These are phyloP conservation scores for Chlorella sorokiniana DNA, from an alignment of 139 green algal species.

Conservation along the genomic window DNA sequence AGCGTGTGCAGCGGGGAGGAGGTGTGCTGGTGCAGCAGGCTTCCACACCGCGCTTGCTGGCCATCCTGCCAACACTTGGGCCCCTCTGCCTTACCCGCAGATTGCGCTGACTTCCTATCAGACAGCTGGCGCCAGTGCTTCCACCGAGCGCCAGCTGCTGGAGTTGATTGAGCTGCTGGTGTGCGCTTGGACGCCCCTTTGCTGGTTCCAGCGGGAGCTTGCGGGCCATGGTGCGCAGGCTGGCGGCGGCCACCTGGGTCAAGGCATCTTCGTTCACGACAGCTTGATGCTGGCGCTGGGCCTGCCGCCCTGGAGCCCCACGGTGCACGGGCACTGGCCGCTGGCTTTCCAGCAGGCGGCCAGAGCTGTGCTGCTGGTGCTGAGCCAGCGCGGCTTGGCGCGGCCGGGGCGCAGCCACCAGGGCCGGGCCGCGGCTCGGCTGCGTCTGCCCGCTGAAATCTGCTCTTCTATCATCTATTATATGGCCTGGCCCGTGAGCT, in stretches of 20 bases:
- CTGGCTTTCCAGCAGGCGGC: background rate
- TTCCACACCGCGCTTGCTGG: background rate
- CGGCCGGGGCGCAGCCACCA: background rate
- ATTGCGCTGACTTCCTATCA: background rate
- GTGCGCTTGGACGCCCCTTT: background rate
- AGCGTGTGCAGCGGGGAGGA: too few relatives aligned
- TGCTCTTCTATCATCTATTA: background rate
- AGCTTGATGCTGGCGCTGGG: background rate
- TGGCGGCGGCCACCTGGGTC: background rate
- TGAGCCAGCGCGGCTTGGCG: background rate
- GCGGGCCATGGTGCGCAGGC: background rate
- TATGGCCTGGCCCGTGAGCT: background rate
- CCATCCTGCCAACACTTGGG: background rate
- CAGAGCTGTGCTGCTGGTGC: background rate
- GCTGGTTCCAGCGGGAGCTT: background rate
- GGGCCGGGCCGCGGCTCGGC: too few relatives aligned
- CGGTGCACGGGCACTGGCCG: background rate
- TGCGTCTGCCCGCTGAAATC: background rate
- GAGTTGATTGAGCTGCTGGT: background rate
- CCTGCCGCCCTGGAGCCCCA: background rate
- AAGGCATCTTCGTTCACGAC: background rate
- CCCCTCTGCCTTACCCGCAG: background rate
- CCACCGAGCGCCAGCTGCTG: conserved; percentile 1
- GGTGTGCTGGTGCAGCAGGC: too few relatives aligned
- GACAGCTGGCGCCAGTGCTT: background rate